Conservation (phyloP, 2,329 filamentous ascomycete genomes). For the Lasiodiplodia theobromae region DNA sequence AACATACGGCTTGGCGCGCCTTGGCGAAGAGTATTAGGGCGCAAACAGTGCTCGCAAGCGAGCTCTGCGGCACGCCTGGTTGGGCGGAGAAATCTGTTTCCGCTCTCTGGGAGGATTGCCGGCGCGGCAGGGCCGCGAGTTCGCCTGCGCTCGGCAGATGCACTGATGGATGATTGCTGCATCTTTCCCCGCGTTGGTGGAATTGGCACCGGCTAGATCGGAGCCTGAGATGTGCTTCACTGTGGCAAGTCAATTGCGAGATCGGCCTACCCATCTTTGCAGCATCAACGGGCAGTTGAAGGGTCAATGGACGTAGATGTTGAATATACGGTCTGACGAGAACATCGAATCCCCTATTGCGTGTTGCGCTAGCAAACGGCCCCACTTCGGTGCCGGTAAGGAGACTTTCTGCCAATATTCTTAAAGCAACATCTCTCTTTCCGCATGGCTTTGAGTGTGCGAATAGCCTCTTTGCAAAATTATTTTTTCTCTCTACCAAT, state of each 20-base stretch:
- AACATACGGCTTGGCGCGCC: not conserved
- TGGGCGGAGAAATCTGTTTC: constrained; percentile 23
- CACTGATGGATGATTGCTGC: not conserved
- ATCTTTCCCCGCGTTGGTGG: constrained; percentile 3
- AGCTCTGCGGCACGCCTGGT: not conserved
- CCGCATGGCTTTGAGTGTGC: not conserved
- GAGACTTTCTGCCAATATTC: not conserved
- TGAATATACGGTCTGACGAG: not conserved
- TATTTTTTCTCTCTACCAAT: not conserved
- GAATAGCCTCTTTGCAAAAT: not conserved
- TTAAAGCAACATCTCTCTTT: not conserved
- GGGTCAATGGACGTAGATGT: not conserved
- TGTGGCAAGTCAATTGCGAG: not conserved
- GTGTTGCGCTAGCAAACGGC: not conserved
- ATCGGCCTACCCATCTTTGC: not conserved
- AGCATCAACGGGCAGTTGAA: not conserved
- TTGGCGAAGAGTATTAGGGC: constrained; percentile 1
- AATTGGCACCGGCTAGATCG: not conserved
- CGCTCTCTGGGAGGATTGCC: not conserved
- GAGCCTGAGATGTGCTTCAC: not conserved
- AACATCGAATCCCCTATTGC: not conserved
- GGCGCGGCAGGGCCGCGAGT: not conserved
- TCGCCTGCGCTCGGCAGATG: not conserved
- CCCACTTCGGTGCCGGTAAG: not conserved
- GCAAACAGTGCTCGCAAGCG: constrained; percentile 6